A percentile compares a stretch with the other conserved stretches of the same genome.
phyloP scores from a whole-genome alignment of 2,329 filamentous ascomycete genomes.

The Cyanodermella asteris region DNA sequence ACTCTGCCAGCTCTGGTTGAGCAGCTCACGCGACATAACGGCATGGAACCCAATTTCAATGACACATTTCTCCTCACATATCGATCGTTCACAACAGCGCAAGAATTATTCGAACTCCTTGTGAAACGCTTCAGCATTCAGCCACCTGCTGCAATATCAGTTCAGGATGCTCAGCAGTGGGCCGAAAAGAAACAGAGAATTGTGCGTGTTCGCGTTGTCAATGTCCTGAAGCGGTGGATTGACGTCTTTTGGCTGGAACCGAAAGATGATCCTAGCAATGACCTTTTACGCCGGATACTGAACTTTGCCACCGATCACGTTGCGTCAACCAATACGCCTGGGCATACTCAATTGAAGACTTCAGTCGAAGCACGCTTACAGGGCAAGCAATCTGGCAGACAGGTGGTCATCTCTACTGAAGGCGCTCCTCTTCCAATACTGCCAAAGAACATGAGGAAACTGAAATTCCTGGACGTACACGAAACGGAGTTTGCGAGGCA shows the following conservation, averaged over 20 bases:
- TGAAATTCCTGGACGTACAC: conserved; percentile 96
- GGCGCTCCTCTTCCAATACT: conserved; percentile 73
- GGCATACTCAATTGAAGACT: conserved; percentile 62
- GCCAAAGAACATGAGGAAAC: conserved; percentile 98
- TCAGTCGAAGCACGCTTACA: conserved; percentile 73
- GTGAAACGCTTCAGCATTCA: conserved; percentile 85
- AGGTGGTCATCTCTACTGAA: conserved; percentile 69
- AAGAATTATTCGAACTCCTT: conserved; percentile 78
- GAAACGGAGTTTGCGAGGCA: conserved; percentile 92
- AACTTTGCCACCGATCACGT: conserved; percentile 81
- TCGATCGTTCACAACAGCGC: conserved; percentile 74
- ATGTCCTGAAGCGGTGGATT: conserved; percentile 96
- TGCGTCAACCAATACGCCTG: conserved; percentile 80
- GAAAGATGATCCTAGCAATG: conserved; percentile 58
- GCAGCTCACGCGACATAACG: conserved; percentile 87
- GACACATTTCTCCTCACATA: conserved; percentile 96
- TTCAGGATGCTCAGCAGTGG: conserved; percentile 66
- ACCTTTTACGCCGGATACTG: conserved; percentile 72
- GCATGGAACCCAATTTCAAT: conserved; percentile 86
- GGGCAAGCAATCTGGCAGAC: conserved; percentile 69
- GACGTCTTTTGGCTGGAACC: conserved; percentile 99
- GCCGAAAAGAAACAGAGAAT: conserved; percentile 86
- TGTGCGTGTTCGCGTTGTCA: conserved; percentile 87
- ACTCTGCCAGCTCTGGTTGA: conserved; percentile 78
- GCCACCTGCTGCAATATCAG: conserved; percentile 59